A percentile compares a stretch with the other conserved stretches of the same genome.
phyloP scores from a whole-genome alignment of 139 green algal species.

The Chlamydomonas eustigma region DNA sequence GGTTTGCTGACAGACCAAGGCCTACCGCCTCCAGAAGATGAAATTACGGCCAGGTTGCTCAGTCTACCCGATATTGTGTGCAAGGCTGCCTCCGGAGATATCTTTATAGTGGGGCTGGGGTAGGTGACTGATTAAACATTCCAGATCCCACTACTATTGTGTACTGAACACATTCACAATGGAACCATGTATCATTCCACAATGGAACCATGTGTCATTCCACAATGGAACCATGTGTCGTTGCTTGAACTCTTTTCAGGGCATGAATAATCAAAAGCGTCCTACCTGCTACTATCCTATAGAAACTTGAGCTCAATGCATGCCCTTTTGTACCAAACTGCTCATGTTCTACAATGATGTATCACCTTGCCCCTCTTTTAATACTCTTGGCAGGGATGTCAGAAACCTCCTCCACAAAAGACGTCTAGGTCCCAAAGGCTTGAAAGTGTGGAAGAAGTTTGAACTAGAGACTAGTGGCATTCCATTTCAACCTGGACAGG shows the following conservation, averaged over 20 bases:
- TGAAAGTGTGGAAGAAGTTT: constrained; percentile 19
- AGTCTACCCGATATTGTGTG: constrained; percentile 34
- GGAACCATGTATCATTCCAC: no score
- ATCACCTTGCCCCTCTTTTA: no score
- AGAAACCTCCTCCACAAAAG: constrained; percentile 26
- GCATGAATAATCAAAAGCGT: no score
- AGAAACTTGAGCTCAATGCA: no score
- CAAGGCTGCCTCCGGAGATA: constrained; percentile 26
- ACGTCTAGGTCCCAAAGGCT: constrained; percentile 13
- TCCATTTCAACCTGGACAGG: neutral
- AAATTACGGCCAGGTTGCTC: constrained; percentile 21
- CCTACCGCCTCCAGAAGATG: constrained; percentile 10
- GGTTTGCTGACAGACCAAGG: neutral
- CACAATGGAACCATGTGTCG: no score
- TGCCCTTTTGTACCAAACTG: no score
- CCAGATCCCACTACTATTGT: no score
- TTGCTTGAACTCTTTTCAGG: no score
- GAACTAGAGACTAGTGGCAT: constrained; percentile 1
- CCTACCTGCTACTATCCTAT: no score
- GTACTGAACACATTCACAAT: no score
- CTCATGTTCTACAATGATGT: no score
- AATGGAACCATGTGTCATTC: no score
- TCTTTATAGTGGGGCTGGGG: constrained; percentile 31
- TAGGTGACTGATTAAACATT: neutral
- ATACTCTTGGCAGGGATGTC: constrained; percentile 17